Evolutionary conservation across 192 early-diverging fungal species (phyloP), one percentile per base, ranked within the genome.

Genomic region (Thamnidium elegans): DNA sequence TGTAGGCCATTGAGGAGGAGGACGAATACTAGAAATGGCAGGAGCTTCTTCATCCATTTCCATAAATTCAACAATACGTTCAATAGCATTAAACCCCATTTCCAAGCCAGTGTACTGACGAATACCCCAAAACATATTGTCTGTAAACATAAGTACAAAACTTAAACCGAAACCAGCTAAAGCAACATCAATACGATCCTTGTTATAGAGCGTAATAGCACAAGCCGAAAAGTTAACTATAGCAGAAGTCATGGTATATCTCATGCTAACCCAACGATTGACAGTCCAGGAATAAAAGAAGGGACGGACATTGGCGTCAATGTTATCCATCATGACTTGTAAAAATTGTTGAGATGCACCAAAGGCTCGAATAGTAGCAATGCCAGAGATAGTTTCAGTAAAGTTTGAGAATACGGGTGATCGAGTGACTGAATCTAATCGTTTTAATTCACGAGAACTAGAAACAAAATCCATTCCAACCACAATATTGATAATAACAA

Each of bases 221-320:
- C 84, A 86, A 2, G 89, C 77, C 23, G 78, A 75, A 26, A 91
- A 83, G 19, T 80, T 76, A n/a, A 95, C 88, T 10, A 86, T 39
- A 8, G 87, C 84, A 45, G 88, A 89, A 3, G 90, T 77, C 9
- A 87, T 65, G 54, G 87, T 89, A 46, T 88, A 87, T 5, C 96
- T 86, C n/a, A 92, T 65, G 56, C 85, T 90, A 46, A 97, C 84
- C 94, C 94, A 97, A 30, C 93, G 79, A 76, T 93, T 94, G 36
- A 84, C 75, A 43, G 81, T 79, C 90, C 93, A 93, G 36, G 94
- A 68, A 51, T 87, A 80, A 62, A 91, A 92, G 61, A 83, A 92
- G 0, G 94, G 87, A 7, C 94, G 75, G 69, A 92, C 87, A 75
- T 92, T 89, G 63, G 76, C 76, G 60, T 76, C 74, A 1, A 52